These are phyloP conservation scores for Neurospora africana DNA, from an alignment of 495 filamentous ascomycete species.

Conservation along the genomic window DNA sequence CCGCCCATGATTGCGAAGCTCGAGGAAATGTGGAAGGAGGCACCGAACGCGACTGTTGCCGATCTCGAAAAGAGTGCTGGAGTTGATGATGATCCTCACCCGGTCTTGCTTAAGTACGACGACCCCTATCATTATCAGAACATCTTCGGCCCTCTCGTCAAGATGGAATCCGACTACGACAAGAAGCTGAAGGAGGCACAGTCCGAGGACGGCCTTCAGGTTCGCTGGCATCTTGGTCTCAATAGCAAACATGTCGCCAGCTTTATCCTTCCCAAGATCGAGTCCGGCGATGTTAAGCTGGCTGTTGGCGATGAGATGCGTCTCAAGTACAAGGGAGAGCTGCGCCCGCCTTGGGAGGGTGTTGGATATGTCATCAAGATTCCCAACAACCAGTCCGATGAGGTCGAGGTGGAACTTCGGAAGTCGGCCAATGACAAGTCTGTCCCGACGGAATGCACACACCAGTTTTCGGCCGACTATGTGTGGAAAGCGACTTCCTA, in stretches of 20 bases:
- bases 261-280: constrained; percentile 92
- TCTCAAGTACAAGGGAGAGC: constrained; percentile 87
- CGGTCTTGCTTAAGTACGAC: constrained; percentile 89
- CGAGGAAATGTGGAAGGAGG: constrained; percentile 99
- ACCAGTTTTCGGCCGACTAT: constrained; percentile 97
- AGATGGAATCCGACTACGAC: constrained; percentile 99
- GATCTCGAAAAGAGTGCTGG: constrained; percentile 90
- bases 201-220: constrained; percentile 85
- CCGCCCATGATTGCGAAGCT: constrained; percentile 94
- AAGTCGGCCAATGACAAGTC: constrained; percentile 69
- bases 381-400: constrained; percentile 97
- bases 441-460: constrained; percentile 93
- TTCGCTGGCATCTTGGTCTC: constrained; percentile 91
- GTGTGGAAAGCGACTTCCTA: constrained; percentile 99
- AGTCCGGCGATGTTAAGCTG: constrained; percentile 95
- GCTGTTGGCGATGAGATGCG: constrained; percentile 99
- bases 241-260: constrained; percentile 98
- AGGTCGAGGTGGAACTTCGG: constrained; percentile 90
- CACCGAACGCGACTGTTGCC: constrained; percentile 74
- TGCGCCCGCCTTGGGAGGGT: constrained; percentile 91
- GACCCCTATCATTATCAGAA: constrained; percentile 99
- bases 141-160: constrained; percentile 94
- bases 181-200: constrained; percentile 98
- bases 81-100: constrained; percentile 89
- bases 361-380: constrained; percentile 99